Evolutionary conservation across 179 eudicot genomes (phyloP).

Genomic region (Spinacia oleracea): DNA sequence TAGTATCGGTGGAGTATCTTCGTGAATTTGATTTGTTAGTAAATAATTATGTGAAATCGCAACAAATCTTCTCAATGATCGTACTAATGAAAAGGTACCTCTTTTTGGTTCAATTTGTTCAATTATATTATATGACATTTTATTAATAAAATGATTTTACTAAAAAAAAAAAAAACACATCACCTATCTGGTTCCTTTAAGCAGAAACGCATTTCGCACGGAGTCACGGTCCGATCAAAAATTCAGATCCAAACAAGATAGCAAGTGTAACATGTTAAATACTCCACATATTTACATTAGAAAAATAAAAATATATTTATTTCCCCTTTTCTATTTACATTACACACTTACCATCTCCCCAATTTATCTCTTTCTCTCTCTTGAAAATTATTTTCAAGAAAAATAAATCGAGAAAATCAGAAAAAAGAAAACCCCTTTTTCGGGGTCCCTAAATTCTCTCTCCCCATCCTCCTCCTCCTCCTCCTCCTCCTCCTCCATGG

Average conservation of each 20-base stretch:
- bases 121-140: too few relatives aligned
- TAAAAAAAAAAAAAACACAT: neutral
- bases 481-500: conserved; percentile 16
- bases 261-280: neutral
- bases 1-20: too few relatives aligned
- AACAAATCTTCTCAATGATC: too few relatives aligned
- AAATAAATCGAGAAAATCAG: neutral
- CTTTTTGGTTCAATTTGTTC: too few relatives aligned
- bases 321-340: neutral
- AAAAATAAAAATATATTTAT: too few relatives aligned
- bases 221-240: conserved; percentile 17
- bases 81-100: too few relatives aligned
- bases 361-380: conserved; percentile 11
- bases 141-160: too few relatives aligned
- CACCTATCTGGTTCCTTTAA: neutral
- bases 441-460: conserved; percentile 3
- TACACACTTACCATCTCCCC: neutral
- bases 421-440: neutral
- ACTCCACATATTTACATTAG: neutral
- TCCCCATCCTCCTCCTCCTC: too few relatives aligned
- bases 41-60: too few relatives aligned
- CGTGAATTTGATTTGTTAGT: too few relatives aligned
- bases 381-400: neutral
- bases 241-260: neutral
- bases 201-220: neutral